Percentiles rank a stretch among this genome's conserved stretches.
Conservation (phyloP, 345 rosid species). For the Murraya paniculata region DNA sequence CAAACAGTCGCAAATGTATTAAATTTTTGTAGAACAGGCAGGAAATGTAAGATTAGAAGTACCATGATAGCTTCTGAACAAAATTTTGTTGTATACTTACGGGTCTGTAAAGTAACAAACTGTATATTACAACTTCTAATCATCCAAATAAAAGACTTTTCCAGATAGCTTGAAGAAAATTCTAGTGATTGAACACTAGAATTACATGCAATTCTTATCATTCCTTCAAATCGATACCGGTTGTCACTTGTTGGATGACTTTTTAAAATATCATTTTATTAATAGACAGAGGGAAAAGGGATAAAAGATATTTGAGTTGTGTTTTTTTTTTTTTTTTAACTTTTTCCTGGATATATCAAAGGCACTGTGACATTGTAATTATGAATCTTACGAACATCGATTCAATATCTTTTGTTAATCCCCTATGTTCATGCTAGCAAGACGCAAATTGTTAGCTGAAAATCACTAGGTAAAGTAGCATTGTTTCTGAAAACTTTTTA, state of each 20-base stretch:
- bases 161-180: neutral
- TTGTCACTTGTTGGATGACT: no score
- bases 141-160: neutral
- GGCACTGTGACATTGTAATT: no score
- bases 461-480: neutral
- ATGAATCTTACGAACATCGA: neutral
- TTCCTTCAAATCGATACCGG: no score
- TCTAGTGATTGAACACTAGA: neutral
- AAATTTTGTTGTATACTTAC: neutral
- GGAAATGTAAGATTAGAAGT: neutral
- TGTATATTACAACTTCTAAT: neutral
- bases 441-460: neutral
- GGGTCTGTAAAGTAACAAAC: neutral
- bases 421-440: neutral
- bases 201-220: no score
- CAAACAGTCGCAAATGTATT: neutral
- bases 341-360: no score
- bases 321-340: no score
- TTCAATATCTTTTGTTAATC: neutral
- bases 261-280: no score
- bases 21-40: neutral
- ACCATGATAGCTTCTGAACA: neutral
- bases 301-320: rapidly evolving
- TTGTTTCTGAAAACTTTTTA: neutral
- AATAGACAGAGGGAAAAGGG: no score